Evolutionary conservation across 345 rosid species (phyloP), one percentile per base, ranked within the genome.

Genomic region (Brassica napus): DNA sequence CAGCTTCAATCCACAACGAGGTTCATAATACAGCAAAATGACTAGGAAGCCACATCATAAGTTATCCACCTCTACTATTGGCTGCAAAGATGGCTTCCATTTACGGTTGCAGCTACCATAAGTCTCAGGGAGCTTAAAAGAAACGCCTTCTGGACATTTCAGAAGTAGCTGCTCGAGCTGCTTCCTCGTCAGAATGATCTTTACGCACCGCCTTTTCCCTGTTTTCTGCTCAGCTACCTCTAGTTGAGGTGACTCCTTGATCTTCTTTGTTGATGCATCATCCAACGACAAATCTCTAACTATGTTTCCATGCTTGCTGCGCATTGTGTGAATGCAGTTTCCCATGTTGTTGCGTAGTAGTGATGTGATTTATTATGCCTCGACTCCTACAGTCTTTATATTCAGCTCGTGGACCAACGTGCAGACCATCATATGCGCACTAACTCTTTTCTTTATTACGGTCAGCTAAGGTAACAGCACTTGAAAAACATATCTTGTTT

Each of bases 21-120:
- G 60, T 68, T 34, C 55, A 23, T 15, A 5, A 26, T 42, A 31
- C 55, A 63, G 39, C 55, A 37, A 79, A 80, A 66, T 5, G 9
- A 47, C 69, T 66, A 68, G n/a, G 32, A 73, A 64, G 16, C 71
- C 21, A 21, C 63, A 24, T 79, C 74, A 83, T 32, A 71, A 82
- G 35, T 73, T 34, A 34, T 69, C 80, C 54, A 80, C 83, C 79
- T 88, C 89, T 0, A 73, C 78, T 65, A 88, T 83, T 61, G 89
- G 75, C 60, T 82, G 81, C 72, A 89, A 76, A 61, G 88, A 86
- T 15, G 93, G 92, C 69, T 74, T 81, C 97, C 93, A 89, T 82
- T 82, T 85, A 79, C 37, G 15, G 49, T 47, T 12, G 70, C 68
- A 72, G 31, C 72, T 69, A 54, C 32, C 57, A 9, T 49, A 74